A percentile compares a stretch with the other conserved stretches of the same genome.
Evolutionary conservation across 352 stramenopile species (phyloP).

Genomic region (Pythium scleroteichum): DNA sequence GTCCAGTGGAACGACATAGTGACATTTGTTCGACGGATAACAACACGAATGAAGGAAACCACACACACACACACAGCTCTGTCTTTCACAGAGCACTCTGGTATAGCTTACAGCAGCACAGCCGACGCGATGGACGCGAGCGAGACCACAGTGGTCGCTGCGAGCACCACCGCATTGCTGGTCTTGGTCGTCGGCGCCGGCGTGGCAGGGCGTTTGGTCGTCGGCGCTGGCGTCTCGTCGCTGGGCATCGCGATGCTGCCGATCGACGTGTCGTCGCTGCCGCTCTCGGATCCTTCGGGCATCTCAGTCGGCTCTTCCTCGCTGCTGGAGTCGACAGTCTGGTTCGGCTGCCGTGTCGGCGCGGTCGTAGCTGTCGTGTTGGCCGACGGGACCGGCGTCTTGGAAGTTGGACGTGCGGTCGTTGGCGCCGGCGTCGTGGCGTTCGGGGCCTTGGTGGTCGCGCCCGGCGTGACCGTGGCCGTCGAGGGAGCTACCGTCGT

Average conservation of each 20-base stretch:
- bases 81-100: no score
- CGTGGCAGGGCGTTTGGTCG: neutral
- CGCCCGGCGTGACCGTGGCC: neutral
- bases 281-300: neutral
- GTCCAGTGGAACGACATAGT: no score
- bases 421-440: neutral
- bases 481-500: neutral
- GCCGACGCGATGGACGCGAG: no score
- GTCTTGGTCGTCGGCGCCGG: neutral
- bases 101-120: no score
- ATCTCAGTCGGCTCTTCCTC: neutral
- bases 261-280: conserved; percentile 6
- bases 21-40: no score
- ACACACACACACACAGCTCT: no score
- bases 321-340: neutral
- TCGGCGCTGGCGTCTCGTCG: conserved; percentile 1
- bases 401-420: neutral
- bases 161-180: neutral
- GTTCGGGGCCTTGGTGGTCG: neutral
- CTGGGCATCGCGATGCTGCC: neutral
- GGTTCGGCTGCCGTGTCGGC: neutral
- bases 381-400: neutral
- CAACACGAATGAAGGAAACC: no score
- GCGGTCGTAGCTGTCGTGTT: conserved; percentile 3
- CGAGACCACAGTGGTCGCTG: neutral